Conservation (phyloP, 2,329 filamentous ascomycete genomes). For the Beauveria sp. region DNA sequence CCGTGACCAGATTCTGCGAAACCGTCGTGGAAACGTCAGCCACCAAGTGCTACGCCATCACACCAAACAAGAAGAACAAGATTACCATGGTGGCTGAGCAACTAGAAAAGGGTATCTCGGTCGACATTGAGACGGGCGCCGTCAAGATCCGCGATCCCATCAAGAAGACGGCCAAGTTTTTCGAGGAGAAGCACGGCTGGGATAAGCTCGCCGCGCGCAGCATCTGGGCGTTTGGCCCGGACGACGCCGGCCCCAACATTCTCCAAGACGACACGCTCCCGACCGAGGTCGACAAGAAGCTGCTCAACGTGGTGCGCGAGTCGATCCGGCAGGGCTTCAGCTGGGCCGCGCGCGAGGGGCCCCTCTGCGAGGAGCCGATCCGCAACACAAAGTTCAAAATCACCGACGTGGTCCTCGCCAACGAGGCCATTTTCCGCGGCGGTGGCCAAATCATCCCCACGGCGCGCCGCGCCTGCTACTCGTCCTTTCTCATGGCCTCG, state of each 20-base stretch:
- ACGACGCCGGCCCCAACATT: conserved; percentile 91
- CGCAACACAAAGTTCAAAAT: conserved; percentile 97
- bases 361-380: conserved; percentile 96
- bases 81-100: conserved; percentile 98
- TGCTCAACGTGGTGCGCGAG: conserved; percentile 79
- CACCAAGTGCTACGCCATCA: conserved; percentile 95
- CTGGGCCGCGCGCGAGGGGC: conserved; percentile 93
- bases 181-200: conserved; percentile 95
- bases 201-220: conserved; percentile 89
- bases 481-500: conserved; percentile 92
- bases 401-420: conserved; percentile 79
- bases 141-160: conserved; percentile 91
- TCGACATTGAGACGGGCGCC: conserved; percentile 84
- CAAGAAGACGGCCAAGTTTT: conserved; percentile 90
- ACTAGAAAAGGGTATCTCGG: conserved; percentile 86
- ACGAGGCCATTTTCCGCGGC: conserved; percentile 88
- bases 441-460: conserved; percentile 98
- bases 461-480: conserved; percentile 85
- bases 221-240: conserved; percentile 97
- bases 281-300: conserved; percentile 88
- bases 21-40: conserved; percentile 95
- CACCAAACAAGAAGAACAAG: conserved; percentile 99
- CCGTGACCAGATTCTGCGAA: conserved; percentile 94
- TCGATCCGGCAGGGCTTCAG: conserved; percentile 93
- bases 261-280: conserved; percentile 94